Base-by-base conservation (phyloP, 306 rosid genomes). In the Glycyrrhiza uralensis region DNA sequence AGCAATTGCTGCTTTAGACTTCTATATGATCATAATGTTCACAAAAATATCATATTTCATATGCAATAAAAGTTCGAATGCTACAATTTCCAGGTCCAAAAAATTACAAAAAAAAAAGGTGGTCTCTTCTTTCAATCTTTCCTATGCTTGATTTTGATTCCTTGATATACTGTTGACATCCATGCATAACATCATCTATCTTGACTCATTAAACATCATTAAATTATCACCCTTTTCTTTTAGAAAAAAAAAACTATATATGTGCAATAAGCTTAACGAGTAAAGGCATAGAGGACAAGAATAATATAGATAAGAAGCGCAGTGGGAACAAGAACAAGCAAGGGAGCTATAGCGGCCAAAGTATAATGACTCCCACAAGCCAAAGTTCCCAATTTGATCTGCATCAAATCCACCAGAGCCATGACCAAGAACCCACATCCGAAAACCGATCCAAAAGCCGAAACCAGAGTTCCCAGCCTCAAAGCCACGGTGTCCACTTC, bases 371-470 rank as follows among this genome's bases (percentile, higher is more conserved):
- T 72, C 38, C 92, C 86, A 85, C 96, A 93, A 66, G 65, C 89
- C 76, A 93, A 76, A 65, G 42, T 81, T 61, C 96, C 98, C 78
- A 89, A 15, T 69, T 89, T 93, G 56, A 91, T 87, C 84, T 87
- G 96, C 19, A 90, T 89, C 88, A 91, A 82, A 76, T 85, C 76
- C 72, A 89, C 87, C 79, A 93, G 69, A 13, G 98, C 96, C 86
- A 85, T 68, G 69, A 87, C 85, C 89, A 93, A 82, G 45, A 93
- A 94, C 72, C 86, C 97, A 30, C 92, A 94, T 12, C 97, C 95
- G 13, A 79, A 82, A 56, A 89, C 91, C 24, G 94, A 91, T 6
- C 97, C 95, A 3, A 86, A 32, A 4, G 87, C 97, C 35, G 92
- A 94, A 69, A 82, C 82, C 19, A 91, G 68, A n/a, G 78, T 89